Conservation (phyloP, 345 rosid species). For the Dimocarpus longan region DNA sequence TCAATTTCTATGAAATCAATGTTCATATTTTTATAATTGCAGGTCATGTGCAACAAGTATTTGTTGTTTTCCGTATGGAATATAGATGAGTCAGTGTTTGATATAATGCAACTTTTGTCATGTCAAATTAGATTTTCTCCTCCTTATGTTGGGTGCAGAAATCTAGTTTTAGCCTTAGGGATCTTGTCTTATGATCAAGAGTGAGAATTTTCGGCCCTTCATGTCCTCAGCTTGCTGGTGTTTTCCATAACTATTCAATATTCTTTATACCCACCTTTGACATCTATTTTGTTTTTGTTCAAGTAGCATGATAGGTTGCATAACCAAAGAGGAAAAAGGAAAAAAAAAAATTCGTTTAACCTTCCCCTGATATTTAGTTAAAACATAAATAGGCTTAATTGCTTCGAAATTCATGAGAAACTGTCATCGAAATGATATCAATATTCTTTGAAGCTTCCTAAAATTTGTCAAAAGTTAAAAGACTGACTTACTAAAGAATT, state of each 20-base stretch:
- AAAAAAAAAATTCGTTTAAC: not conserved
- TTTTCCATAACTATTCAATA: slow-evolving; percentile 21
- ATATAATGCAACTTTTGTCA: slow-evolving; percentile 18
- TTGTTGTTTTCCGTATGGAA: slow-evolving; percentile 19
- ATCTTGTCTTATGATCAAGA: slow-evolving; percentile 31
- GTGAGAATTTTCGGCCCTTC: slow-evolving; percentile 31
- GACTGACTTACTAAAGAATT: not conserved
- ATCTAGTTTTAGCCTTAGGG: slow-evolving; percentile 35
- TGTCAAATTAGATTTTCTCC: slow-evolving; percentile 8
- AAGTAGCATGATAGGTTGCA: not conserved
- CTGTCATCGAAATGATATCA: not conserved
- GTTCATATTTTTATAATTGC: not conserved
- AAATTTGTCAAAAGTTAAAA: not conserved
- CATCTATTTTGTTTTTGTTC: slow-evolving; percentile 32
- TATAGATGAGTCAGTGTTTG: slow-evolving; percentile 3
- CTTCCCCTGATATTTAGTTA: not conserved
- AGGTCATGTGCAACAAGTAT: not conserved
- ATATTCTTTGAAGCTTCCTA: not conserved
- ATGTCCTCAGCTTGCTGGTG: slow-evolving; percentile 31
- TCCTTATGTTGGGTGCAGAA: slow-evolving; percentile 12
- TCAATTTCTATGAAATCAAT: not conserved
- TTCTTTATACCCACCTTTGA: slow-evolving; percentile 24
- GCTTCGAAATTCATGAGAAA: not conserved
- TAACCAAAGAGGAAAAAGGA: not conserved
- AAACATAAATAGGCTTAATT: not conserved